Evolutionary conservation across 371 early-diverging fungal species (phyloP).

Genomic region (Syncephalastrum sp.): DNA sequence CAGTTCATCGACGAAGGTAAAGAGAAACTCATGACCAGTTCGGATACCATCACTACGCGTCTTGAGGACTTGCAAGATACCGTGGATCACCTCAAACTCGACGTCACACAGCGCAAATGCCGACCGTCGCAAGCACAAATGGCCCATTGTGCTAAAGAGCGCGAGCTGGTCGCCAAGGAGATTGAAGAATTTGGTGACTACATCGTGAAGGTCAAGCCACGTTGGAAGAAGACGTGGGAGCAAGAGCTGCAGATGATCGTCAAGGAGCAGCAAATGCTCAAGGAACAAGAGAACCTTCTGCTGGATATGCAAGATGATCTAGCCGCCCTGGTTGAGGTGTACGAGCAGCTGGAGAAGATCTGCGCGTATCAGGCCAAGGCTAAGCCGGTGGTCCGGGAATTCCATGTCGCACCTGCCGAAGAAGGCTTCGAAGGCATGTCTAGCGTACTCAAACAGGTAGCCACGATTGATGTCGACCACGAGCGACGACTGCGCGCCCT

Average conservation of each 20-base stretch:
- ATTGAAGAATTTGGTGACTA: slow-evolving; percentile 59
- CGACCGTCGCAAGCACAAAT: slow-evolving; percentile 65
- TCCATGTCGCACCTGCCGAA: slow-evolving; percentile 61
- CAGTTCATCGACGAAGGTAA: slow-evolving; percentile 67
- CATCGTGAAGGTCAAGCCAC: slow-evolving; percentile 63
- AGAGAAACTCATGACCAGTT: slow-evolving; percentile 55
- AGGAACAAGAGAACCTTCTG: slow-evolving; percentile 73
- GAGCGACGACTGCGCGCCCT: slow-evolving; percentile 67
- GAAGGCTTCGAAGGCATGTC: slow-evolving; percentile 63
- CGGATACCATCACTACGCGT: slow-evolving; percentile 59
- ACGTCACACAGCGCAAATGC: slow-evolving; percentile 73
- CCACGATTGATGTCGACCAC: slow-evolving; percentile 66
- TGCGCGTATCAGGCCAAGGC: slow-evolving; percentile 56
- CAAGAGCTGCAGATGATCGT: slow-evolving; percentile 78
- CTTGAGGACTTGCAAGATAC: slow-evolving; percentile 75
- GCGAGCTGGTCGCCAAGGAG: slow-evolving; percentile 51
- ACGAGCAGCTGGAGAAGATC: slow-evolving; percentile 67
- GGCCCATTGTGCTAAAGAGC: slow-evolving; percentile 59
- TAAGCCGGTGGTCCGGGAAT: slow-evolving; percentile 40
- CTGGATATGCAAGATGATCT: slow-evolving; percentile 73
- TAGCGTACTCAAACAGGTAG: slow-evolving; percentile 68
- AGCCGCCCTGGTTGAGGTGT: slow-evolving; percentile 58
- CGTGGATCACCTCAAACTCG: slow-evolving; percentile 76
- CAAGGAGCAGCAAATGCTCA: slow-evolving; percentile 77
- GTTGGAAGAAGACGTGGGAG: slow-evolving; percentile 87